Evolutionary conservation across 257 asterid species (phyloP), one percentile per base, ranked within the genome.

Genomic region (Primulina huaijiensis): DNA sequence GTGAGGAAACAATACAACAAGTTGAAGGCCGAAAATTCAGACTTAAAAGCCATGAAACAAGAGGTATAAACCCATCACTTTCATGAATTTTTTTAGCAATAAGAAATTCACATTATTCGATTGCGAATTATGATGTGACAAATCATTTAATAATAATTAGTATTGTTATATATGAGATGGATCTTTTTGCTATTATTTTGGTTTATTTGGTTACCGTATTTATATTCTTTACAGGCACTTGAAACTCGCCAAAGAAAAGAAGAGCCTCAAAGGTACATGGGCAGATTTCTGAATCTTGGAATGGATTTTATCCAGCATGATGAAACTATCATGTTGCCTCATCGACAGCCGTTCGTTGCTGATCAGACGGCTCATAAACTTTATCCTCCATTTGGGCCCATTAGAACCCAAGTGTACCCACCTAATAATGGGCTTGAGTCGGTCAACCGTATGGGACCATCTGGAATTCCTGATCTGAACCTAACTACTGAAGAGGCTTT

Each of bases 391-490:
- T 33, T 57, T 37, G 72, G 74, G 55, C 81, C 78, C 61, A 62
- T 62, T 61, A 17, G 69, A 67, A 29, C 79, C 76, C 75, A 67
- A 0, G 27, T 73, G 3, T 62, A 35, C 69, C 17, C 80, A 60
- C 43, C 76, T 19, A 6, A 58, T 20, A 23, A 57, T 72, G 82
- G 85, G 69, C 68, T 72, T 74, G 76, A 71, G 5, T 16, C 37
- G 57, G 60, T 29, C 56, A 75, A 72, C 29, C 70, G 34, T 1
- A 40, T 57, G 80, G 89, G 85, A 76, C 80, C 82, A 70, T 9
- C 21, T 40, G 72, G 72, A 55, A 67, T 88, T 53, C 87, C 87
- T 7, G 87, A 82, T 75, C 81, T 79, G 33, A 79, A 80, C 71
- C 20, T 76, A 0, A 35, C 73, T 2, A 74, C 70, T 7, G 85